These are phyloP conservation scores for Fusarium austroafricanum DNA, from an alignment of 2,329 filamentous ascomycete species.

Conservation along the genomic window DNA sequence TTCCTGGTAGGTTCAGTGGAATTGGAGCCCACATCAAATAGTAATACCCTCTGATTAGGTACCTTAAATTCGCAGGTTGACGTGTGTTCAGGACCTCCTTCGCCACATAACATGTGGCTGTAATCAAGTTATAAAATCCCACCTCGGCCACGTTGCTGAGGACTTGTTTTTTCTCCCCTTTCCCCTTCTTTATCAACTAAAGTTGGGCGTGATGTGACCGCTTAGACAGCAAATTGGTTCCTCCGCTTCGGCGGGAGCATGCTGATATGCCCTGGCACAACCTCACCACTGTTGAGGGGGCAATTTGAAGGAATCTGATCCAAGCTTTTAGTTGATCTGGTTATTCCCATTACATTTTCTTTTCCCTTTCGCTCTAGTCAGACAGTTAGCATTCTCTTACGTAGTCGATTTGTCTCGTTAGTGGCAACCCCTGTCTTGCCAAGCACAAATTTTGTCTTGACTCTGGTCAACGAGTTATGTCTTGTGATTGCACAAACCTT, in stretches of 20 bases:
- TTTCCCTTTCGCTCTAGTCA: conserved; percentile 4
- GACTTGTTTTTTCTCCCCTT: conserved; percentile 31
- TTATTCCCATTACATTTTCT: background rate
- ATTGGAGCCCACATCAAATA: background rate
- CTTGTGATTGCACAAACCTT: background rate
- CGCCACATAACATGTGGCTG: conserved; percentile 5
- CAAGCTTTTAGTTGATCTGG: conserved; percentile 57
- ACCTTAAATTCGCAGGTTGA: background rate
- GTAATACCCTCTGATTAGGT: conserved; percentile 5
- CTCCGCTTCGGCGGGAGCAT: conserved; percentile 66
- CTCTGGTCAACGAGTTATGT: background rate
- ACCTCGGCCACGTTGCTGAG: background rate
- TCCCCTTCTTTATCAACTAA: conserved; percentile 75
- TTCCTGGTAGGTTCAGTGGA: conserved; percentile 1
- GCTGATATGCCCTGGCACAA: conserved; percentile 73
- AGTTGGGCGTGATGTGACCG: conserved; percentile 80
- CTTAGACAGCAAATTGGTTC: conserved; percentile 65
- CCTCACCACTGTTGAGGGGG: conserved; percentile 71
- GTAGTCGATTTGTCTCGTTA: background rate
- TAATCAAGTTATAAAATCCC: conserved; percentile 6
- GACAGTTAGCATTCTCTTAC: background rate
- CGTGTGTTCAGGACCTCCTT: no score
- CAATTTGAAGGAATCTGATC: conserved; percentile 76
- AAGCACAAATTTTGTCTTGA: background rate
- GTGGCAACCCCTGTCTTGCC: background rate